phyloP scores from a whole-genome alignment of 371 early-diverging fungal species.

The Actinomortierella wolfii region DNA sequence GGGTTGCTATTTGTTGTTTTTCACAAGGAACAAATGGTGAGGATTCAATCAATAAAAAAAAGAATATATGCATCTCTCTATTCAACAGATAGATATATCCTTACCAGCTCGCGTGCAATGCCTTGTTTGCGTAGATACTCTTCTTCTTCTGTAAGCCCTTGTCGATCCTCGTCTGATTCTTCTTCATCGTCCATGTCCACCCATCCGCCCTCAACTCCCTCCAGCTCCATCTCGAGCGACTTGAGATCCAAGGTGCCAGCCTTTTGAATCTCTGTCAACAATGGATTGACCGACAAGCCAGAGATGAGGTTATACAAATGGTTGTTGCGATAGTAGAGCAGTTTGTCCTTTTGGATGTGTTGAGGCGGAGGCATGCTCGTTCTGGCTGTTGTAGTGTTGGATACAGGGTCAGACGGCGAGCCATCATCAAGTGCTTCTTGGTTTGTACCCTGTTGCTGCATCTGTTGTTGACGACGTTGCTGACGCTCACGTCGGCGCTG shows the following conservation, averaged over 20 bases:
- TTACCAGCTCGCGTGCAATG: slow-evolving; percentile 39
- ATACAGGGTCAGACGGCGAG: no score
- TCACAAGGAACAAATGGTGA: no score
- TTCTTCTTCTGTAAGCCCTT: slow-evolving; percentile 5
- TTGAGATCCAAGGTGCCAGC: slow-evolving; percentile 40
- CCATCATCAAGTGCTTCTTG: no score
- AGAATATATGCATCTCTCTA: no score
- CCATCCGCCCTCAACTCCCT: slow-evolving; percentile 45
- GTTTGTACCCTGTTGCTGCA: slow-evolving; percentile 5
- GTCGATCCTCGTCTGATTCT: slow-evolving; percentile 4
- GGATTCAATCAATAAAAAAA: not conserved
- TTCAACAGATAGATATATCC: not conserved
- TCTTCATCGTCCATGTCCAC: slow-evolving; percentile 36
- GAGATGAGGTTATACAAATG: slow-evolving; percentile 42
- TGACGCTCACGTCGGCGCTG: slow-evolving; percentile 8
- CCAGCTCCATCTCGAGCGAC: slow-evolving; percentile 32
- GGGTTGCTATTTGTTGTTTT: slow-evolving; percentile 46
- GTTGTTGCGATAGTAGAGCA: slow-evolving; percentile 21
- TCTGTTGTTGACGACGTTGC: slow-evolving; percentile 8
- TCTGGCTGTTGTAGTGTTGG: no score
- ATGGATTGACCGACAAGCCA: slow-evolving; percentile 35
- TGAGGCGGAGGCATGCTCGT: no score
- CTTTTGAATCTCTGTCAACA: slow-evolving; percentile 36
- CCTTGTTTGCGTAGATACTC: slow-evolving; percentile 24
- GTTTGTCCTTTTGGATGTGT: no score